Evolutionary conservation across 140 eudicot species (phyloP).

Genomic region (Cichorium intybus): DNA sequence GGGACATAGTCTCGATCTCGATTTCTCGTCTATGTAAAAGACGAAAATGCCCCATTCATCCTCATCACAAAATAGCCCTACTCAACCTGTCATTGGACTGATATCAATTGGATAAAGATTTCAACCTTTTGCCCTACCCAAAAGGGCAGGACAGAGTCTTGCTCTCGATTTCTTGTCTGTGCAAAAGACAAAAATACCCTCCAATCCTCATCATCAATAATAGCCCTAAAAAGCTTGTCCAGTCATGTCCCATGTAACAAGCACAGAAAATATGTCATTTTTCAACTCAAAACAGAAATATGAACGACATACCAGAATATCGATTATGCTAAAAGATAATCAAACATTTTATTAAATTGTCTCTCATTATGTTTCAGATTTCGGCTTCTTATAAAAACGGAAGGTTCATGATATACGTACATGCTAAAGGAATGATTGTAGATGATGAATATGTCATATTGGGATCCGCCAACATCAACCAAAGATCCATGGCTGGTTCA

Average conservation of each 20-base stretch:
- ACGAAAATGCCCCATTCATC: not conserved
- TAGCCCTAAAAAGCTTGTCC: too few species aligned
- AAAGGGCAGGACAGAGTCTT: too few species aligned
- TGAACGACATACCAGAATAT: not conserved
- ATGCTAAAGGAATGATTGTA: slow-evolving; percentile 94
- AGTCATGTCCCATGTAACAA: too few species aligned
- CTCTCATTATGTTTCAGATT: slow-evolving; percentile 30
- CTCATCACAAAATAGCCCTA: too few species aligned
- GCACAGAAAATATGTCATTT: too few species aligned
- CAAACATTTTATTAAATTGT: not conserved
- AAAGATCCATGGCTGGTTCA: slow-evolving; percentile 94
- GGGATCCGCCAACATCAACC: slow-evolving; percentile 95
- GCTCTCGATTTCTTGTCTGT: too few species aligned
- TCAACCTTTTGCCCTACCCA: too few species aligned
- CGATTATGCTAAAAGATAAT: not conserved
- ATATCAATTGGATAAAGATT: too few species aligned
- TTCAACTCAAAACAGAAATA: too few species aligned
- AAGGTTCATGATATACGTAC: slow-evolving; percentile 90
- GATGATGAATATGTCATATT: slow-evolving; percentile 85
- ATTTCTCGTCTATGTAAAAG: not conserved
- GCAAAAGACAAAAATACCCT: not conserved
- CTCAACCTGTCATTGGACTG: too few species aligned
- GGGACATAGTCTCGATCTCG: too few species aligned
- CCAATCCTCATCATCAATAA: too few species aligned
- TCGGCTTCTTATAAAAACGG: slow-evolving; percentile 53